Evolutionary conservation across 352 stramenopile genomes (phyloP).

Genomic region (Pythium dissimile): DNA sequence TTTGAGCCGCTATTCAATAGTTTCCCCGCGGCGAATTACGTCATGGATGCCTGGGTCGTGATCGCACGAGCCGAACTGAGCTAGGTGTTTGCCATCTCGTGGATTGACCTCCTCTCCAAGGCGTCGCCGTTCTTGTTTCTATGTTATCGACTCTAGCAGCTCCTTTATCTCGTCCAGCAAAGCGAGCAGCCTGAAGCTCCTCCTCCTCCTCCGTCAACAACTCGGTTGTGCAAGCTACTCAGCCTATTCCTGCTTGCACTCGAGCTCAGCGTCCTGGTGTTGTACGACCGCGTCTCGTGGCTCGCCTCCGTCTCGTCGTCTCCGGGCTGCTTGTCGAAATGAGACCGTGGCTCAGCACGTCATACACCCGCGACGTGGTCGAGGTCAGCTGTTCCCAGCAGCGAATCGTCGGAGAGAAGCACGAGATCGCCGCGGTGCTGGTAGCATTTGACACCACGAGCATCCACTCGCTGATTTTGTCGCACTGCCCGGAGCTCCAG

Average conservation of each 20-base stretch:
- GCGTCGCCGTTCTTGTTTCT: slow-evolving; percentile 5
- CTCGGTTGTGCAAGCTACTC: background rate
- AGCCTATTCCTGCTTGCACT: background rate
- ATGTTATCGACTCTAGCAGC: background rate
- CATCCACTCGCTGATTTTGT: background rate
- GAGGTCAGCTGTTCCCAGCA: slow-evolving; percentile 14
- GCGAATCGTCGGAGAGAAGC: background rate
- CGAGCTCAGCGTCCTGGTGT: background rate
- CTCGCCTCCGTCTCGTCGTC: background rate
- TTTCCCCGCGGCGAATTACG: slow-evolving; percentile 5
- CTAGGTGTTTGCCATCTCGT: slow-evolving; percentile 16
- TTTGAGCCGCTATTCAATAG: background rate
- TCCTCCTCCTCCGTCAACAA: background rate
- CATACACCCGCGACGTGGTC: slow-evolving; percentile 2
- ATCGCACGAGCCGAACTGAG: background rate
- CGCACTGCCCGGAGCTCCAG: slow-evolving; percentile 11
- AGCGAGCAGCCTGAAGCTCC: background rate
- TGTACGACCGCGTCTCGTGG: background rate
- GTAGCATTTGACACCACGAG: background rate
- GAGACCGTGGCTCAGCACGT: background rate
- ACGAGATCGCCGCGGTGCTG: background rate
- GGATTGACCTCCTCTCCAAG: slow-evolving; percentile 19
- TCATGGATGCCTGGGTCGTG: slow-evolving; percentile 6
- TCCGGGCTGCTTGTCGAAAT: slow-evolving; percentile 4
- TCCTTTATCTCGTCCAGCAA: background rate